Conservation (phyloP, 495 filamentous ascomycete genomes). For the Aspergillus olivimuriae region DNA sequence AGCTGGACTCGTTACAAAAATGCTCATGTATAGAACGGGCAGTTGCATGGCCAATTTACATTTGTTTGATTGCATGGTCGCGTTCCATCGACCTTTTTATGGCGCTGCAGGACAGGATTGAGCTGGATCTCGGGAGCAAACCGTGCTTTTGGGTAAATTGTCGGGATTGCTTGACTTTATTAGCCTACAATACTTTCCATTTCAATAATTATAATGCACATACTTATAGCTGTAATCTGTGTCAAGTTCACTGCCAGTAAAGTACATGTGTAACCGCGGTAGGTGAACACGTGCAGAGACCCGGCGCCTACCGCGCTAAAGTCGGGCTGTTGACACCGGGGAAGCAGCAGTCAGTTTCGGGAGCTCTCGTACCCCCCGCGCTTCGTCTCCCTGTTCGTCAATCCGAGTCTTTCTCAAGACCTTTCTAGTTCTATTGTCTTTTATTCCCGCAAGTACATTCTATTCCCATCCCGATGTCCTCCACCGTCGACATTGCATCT, state of each 20-base stretch:
- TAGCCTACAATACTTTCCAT: too few species aligned
- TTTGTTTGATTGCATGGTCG: too few species aligned
- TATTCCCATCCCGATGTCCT: conserved; percentile 24
- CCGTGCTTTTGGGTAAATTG: too few species aligned
- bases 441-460: not conserved
- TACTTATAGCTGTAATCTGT: too few species aligned
- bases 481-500: conserved; percentile 58
- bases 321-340: conserved; percentile 4
- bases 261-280: not conserved
- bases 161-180: too few species aligned
- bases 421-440: not conserved
- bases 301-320: conserved; percentile 19
- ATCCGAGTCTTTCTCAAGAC: not conserved
- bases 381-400: not conserved
- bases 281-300: conserved; percentile 3
- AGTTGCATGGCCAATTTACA: too few species aligned
- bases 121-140: too few species aligned
- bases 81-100: too few species aligned
- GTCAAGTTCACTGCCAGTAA: not conserved
- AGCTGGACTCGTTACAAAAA: conserved; percentile 11
- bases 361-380: conserved; percentile 1
- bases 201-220: too few species aligned
- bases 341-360: conserved; percentile 6
- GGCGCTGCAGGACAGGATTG: too few species aligned
- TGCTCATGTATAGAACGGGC: too few species aligned